These are phyloP conservation scores for Neurospora africana DNA, from an alignment of 495 filamentous ascomycete species.

Conservation along the genomic window DNA sequence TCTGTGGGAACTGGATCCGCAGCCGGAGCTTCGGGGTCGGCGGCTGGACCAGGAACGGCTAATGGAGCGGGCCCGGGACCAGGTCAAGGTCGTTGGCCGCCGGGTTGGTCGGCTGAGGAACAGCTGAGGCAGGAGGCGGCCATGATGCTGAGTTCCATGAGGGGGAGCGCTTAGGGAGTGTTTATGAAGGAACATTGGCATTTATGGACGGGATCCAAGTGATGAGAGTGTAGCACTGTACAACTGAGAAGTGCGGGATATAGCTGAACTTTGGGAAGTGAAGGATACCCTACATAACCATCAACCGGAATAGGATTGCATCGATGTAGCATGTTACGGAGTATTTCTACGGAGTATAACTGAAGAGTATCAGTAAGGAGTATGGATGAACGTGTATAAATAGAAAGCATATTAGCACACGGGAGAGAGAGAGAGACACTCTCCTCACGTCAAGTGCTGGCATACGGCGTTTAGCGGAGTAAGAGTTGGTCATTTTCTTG, in stretches of 20 bases:
- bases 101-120: constrained; percentile 12
- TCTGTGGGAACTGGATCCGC: background rate
- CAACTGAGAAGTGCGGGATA: no score
- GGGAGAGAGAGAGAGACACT: no score
- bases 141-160: constrained; percentile 10
- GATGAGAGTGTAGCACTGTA: background rate
- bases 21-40: background rate
- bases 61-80: background rate
- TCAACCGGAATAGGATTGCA: background rate
- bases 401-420: background rate
- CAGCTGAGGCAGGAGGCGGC: constrained; percentile 18
- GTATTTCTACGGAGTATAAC: background rate
- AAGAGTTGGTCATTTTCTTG: no score
- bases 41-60: background rate
- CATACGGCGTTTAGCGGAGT: background rate
- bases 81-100: background rate
- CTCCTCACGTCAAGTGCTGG: no score
- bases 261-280: no score
- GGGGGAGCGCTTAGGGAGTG: constrained; percentile 1
- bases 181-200: background rate
- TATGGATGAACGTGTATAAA: background rate
- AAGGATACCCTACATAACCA: background rate
- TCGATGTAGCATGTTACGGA: background rate
- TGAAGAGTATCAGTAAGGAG: background rate
- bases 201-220: background rate